Evolutionary conservation across 352 stramenopile species (phyloP), one percentile per base, ranked within the genome.

Genomic region (Phytopythium aichiense): DNA sequence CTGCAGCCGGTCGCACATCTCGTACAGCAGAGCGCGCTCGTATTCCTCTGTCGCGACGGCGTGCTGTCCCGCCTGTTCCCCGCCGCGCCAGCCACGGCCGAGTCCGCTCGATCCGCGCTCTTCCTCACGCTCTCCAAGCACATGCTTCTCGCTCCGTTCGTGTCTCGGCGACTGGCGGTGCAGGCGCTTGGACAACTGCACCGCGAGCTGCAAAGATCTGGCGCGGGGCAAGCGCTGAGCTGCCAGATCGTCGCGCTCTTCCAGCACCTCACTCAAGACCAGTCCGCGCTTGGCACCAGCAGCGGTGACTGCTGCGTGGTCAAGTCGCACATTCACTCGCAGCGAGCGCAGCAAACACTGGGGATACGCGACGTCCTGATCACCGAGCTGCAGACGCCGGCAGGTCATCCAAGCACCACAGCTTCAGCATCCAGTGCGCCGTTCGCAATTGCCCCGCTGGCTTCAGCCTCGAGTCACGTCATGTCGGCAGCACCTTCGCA

Each of bases 71-170:
- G 53, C 7, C 35, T 58, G 4, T 2, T 48, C 0, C 7, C 53
- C 16, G 7, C 53, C 1, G 3, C 33, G 0, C 8, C 31, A 0
- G 20, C 31, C 20, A 13, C 12, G 8, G 33, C 53, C n/a, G 22
- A 58, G 7, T 2, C 35, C 16, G 35, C 53, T 22, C 35, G 35
- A 8, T 49, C 35, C 35, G 49, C 53, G 35, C 64, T 91, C 22
- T 42, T 74, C 49, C 46, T 87, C 31, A 70, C 76, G 3, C 71
- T 89, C 15, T 77, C 71, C 16, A 87, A 87, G 72, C 77, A 86
- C 25, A 60, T 83, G 50, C 66, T 91, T 56, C 63, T 91, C 30
- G 75, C 75, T 40, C 75, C 71, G n/a, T 66, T 67, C 42, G 68
- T 81, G 11, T 79, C 75, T 7, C 61, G 81, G 20, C 75, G 81